A percentile compares a stretch with the other conserved stretches of the same genome.
Conservation (phyloP, 1,284 basidiomycete species). For the Somion occarium region DNA sequence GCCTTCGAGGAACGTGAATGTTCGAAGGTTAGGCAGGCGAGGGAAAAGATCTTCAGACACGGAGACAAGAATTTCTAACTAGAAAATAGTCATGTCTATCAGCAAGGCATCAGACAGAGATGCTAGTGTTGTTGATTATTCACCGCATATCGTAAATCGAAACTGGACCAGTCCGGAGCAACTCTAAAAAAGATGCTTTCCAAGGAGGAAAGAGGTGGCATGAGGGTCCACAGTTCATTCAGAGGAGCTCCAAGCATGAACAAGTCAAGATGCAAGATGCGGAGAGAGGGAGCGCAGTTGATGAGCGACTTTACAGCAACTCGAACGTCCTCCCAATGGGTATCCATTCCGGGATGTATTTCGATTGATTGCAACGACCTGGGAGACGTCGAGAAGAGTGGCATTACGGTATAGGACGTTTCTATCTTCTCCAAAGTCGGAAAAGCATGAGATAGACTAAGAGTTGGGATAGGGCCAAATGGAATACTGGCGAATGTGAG, state of each 20-base stretch:
- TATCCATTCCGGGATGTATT: not conserved
- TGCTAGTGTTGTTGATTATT: too few relatives aligned
- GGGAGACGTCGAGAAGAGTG: not conserved
- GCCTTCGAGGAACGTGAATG: not conserved
- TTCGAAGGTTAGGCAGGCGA: not conserved
- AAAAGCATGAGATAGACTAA: not conserved
- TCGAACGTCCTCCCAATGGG: not conserved
- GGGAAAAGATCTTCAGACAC: not conserved
- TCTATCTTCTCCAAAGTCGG: not conserved
- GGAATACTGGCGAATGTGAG: not conserved
- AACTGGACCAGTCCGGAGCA: not conserved
- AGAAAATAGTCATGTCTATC: not conserved
- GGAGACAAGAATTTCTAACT: not conserved
- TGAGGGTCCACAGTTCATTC: not conserved
- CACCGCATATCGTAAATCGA: not conserved
- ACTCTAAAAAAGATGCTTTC: not conserved
- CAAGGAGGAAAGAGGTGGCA: not conserved
- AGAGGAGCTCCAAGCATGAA: not conserved
- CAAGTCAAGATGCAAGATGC: not conserved
- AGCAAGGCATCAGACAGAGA: too few relatives aligned
- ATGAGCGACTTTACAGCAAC: not conserved
- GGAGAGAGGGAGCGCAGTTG: not conserved
- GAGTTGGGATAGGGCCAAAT: not conserved
- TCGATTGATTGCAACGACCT: not conserved
- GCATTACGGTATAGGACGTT: not conserved